Percentiles rank a stretch among this genome's conserved stretches.
Conservation (phyloP, 1,139 yeast species). For the Zhuliangozyma blackwelliae region DNA sequence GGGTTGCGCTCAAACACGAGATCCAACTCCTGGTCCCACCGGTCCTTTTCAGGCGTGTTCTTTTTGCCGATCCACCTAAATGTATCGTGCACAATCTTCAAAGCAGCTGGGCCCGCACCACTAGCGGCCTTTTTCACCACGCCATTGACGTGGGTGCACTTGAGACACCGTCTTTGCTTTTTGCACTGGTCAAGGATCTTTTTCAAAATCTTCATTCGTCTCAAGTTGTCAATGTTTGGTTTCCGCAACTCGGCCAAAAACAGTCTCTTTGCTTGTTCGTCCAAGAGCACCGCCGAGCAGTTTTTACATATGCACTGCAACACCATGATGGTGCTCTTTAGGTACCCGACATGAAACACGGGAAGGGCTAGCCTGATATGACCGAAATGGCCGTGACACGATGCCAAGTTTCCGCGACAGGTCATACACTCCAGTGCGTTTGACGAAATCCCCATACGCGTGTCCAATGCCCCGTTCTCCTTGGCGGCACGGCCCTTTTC, state of each 20-base stretch:
- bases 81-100: conserved; percentile 92
- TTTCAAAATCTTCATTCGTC: conserved; percentile 86
- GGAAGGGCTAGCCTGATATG: conserved; percentile 90
- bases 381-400: conserved; percentile 98
- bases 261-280: conserved; percentile 65
- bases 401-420: conserved; percentile 87
- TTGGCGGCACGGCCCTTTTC: conserved; percentile 79
- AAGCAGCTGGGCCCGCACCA: conserved; percentile 86
- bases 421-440: conserved; percentile 81
- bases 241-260: conserved; percentile 74
- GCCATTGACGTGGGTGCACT: conserved; percentile 88
- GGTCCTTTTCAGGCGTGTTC: conserved; percentile 74
- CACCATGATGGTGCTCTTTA: conserved; percentile 85
- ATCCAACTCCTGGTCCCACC: conserved; percentile 85
- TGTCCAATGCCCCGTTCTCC: conserved; percentile 82
- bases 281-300: conserved; percentile 76
- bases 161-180: conserved; percentile 85
- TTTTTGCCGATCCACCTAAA: conserved; percentile 95
- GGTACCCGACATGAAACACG: conserved; percentile 95
- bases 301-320: conserved; percentile 89
- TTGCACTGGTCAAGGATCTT: conserved; percentile 87
- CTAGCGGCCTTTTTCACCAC: conserved; percentile 97
- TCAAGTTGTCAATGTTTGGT: conserved; percentile 85
- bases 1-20: conserved; percentile 69
- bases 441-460: conserved; percentile 90